These are phyloP conservation scores for Leccinum rimulosum DNA, from an alignment of 768 basidiomycete species.

Conservation along the genomic window DNA sequence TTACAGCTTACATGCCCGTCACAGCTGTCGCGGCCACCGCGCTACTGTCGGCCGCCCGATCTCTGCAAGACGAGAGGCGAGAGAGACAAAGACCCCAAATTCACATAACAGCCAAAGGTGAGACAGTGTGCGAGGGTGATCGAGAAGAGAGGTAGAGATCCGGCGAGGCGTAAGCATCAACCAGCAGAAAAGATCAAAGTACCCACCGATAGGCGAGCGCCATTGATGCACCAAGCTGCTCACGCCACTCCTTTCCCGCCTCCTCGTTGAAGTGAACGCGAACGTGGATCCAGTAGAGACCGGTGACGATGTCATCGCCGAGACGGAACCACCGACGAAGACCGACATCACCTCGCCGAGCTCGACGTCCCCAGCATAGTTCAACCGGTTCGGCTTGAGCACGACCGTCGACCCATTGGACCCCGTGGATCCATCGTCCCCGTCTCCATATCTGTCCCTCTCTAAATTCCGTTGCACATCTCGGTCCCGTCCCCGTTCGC, in stretches of 20 bases:
- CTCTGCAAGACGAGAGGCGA: constrained; percentile 2
- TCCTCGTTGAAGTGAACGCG: neutral
- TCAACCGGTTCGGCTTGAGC: constrained; percentile 29
- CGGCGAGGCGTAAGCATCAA: neutral
- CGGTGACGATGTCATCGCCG: neutral
- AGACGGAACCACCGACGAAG: neutral
- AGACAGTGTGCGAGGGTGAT: neutral
- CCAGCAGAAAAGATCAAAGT: neutral
- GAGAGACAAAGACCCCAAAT: neutral
- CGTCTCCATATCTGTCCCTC: neutral
- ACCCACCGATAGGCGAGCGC: constrained; percentile 67
- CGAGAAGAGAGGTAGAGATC: neutral
- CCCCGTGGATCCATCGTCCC: neutral
- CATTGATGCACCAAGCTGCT: constrained; percentile 61
- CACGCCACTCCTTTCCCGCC: constrained; percentile 24
- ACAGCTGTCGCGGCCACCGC: neutral
- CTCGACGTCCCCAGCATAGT: constrained; percentile 20
- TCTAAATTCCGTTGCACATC: neutral
- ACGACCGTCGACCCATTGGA: neutral
- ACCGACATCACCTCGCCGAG: constrained; percentile 26
- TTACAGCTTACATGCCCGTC: neutral
- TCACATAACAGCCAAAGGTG: neutral
- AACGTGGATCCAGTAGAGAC: neutral
- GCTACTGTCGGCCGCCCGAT: constrained; percentile 10
- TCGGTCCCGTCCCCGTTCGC: neutral